Evolutionary conservation across 2,329 filamentous ascomycete species (phyloP).

Genomic region (Calonectria pseudoreteaudii): DNA sequence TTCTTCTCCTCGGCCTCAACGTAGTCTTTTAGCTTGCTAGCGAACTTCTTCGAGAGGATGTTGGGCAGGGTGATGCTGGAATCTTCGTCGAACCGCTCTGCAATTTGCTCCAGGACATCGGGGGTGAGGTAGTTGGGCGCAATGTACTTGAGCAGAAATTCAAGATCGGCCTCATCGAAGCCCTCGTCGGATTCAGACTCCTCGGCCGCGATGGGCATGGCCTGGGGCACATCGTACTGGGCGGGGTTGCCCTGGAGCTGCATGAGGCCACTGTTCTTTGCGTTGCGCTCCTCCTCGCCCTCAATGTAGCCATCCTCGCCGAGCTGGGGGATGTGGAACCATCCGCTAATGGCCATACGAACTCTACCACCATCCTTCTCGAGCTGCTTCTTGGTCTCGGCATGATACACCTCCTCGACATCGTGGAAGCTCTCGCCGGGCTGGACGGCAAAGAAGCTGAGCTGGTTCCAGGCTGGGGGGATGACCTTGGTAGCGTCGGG

Average conservation of each 20-base stretch:
- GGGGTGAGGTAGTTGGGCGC: constrained; percentile 91
- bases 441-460: constrained; percentile 98
- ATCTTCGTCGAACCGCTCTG: constrained; percentile 82
- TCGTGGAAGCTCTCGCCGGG: constrained; percentile 99
- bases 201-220: constrained; percentile 64
- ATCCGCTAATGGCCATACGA: constrained; percentile 97
- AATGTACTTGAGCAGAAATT: constrained; percentile 92
- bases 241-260: constrained; percentile 94
- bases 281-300: constrained; percentile 88
- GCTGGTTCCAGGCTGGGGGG: constrained; percentile 95
- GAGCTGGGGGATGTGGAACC: constrained; percentile 97
- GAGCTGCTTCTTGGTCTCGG: constrained; percentile 68
- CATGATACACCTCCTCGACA: constrained; percentile 95
- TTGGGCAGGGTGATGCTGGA: constrained; percentile 86
- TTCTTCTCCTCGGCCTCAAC: constrained; percentile 74
- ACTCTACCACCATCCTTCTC: constrained; percentile 80
- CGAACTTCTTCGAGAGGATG: constrained; percentile 84
- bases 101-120: constrained; percentile 86
- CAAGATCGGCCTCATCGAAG: constrained; percentile 82
- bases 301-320: constrained; percentile 93
- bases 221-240: constrained; percentile 84
- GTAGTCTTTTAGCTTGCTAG: constrained; percentile 76
- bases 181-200: constrained; percentile 60
- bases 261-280: constrained; percentile 89
- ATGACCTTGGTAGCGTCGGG: constrained; percentile 86